Evolutionary conservation across 1,284 basidiomycete species (phyloP), one percentile per base, ranked within the genome.

Genomic region (Boletus mariae): DNA sequence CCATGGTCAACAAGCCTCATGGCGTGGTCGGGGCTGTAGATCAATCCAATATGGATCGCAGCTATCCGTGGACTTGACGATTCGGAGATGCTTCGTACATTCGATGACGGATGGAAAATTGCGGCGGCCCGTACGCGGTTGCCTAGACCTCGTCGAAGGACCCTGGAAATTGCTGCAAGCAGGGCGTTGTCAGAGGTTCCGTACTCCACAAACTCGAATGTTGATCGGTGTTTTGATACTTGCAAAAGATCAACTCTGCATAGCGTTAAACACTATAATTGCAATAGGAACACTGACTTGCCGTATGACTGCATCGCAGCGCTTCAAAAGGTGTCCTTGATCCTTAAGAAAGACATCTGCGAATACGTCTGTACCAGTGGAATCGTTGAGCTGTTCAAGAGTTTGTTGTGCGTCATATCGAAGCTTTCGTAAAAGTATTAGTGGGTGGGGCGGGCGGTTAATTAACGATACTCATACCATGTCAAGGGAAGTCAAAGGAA

Each of bases 1-100:
- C 94, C 94, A 59, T 92, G 87, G 62, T 96, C 94, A 17, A 98
- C 89, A 1, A 96, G 80, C 10, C 90, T 84, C 57, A 85, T 85
- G 2, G 92, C 90, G 55, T 89, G 73, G 3, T 80, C 74, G 0
- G 83, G 75, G 58, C 93, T 79, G 55, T 92, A 80, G 6, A 93
- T 71, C 11, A 98, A 68, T 2, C 94, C 94, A 35, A 97, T 73
- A 58, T 80, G 77, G 25, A 87, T 65, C 1, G 71, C 64, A n/a
- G 76, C 67, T 0, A 78, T 69, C 34, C 69, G 73, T 37, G 58
- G 10, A 2, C 79, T 80, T 42, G 80, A 75, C 1, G 75, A 74
- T 59, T 85, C 78, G 1, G 80, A 77, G 7, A 82, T 57, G 3
- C 78, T 71, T 15, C 83, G 77, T 10, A 73, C 59, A 23, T 69